Evolutionary conservation across 352 stramenopile species (phyloP), one percentile per base, ranked within the genome.

Genomic region (Globisporangium okanoganense): DNA sequence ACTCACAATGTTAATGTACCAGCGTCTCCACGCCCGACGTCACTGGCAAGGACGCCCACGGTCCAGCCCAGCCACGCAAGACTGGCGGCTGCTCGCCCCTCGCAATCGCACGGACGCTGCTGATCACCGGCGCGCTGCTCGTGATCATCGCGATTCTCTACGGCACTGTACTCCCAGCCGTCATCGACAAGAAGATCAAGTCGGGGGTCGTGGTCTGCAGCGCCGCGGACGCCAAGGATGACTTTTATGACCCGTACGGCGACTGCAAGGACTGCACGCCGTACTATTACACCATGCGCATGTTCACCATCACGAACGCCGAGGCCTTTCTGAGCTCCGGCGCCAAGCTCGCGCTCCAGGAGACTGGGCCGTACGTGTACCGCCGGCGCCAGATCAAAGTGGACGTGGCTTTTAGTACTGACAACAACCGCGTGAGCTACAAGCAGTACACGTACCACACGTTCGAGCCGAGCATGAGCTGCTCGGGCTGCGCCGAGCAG

Each of bases 371-470:
- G 41, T 73, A 73, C 54, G 67, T 75, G 40, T 69, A 80, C 58
- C 71, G 70, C 43, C 67, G 72, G 0, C 73, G 68, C 52, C 52
- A 62, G n/a, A 64, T 62, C 12, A 76, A 56, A 50, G 35, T 72
- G 29, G 58, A 69, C 52, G 58, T 69, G 29, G 56, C 53, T 20
- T 33, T 69, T n/a, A 47, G 38, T 16, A 51, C 50, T 38, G 35
- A 52, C 56, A 56, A 62, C 52, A 78, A 81, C 67, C 69, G 56
- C 43, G 72, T 92, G 56, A 84, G 65, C 44, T 92, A 92, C 78
- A 88, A 85, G 69, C 73, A 65, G 63, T 92, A 92, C 73, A 88
- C 76, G 58, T 90, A 87, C 69, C 77, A 89, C 72, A 81, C 69
- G 59, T 92, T 73, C 54, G 63, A 75, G 18, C 8, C 62, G 14